A percentile compares a stretch with the other conserved stretches of the same genome.
phyloP scores from a whole-genome alignment of 1,284 basidiomycete species.

The Sporisorium graminicola region DNA sequence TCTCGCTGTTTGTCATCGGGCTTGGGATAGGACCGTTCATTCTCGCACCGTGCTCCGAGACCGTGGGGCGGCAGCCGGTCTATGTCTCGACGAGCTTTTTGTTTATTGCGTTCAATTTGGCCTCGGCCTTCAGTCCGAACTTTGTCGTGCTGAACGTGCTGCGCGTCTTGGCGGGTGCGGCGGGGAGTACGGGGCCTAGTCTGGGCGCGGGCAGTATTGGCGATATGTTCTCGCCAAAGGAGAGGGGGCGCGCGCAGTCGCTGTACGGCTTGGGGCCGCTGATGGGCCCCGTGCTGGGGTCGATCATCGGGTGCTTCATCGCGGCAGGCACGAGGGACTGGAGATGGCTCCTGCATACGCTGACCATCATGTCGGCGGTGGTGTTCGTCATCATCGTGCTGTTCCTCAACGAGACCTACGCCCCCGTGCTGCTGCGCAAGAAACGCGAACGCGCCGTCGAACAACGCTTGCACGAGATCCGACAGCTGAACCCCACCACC shows the following conservation, averaged over 20 bases:
- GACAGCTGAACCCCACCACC: slow-evolving; percentile 10
- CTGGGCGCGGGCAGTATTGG: slow-evolving; percentile 62
- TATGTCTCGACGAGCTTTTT: slow-evolving; percentile 65
- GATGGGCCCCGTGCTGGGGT: slow-evolving; percentile 61
- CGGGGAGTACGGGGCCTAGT: slow-evolving; percentile 58
- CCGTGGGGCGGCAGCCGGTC: slow-evolving; percentile 71
- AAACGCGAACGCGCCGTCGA: slow-evolving; percentile 34
- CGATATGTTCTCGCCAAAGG: slow-evolving; percentile 61
- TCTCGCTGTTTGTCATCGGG: slow-evolving; percentile 59
- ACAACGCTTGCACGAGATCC: slow-evolving; percentile 22
- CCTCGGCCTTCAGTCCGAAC: slow-evolving; percentile 60
- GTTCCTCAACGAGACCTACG: slow-evolving; percentile 58
- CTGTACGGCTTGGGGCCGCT: slow-evolving; percentile 61
- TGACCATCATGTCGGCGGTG: slow-evolving; percentile 49
- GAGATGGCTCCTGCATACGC: slow-evolving; percentile 57
- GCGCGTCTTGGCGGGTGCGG: slow-evolving; percentile 58
- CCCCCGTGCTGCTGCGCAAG: slow-evolving; percentile 57
- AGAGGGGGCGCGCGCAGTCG: slow-evolving; percentile 52
- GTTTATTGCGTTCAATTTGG: slow-evolving; percentile 69
- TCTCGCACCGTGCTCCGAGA: slow-evolving; percentile 72
- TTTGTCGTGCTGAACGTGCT: slow-evolving; percentile 63
- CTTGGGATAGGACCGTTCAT: slow-evolving; percentile 71
- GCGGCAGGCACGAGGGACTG: slow-evolving; percentile 39
- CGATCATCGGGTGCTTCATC: slow-evolving; percentile 58
- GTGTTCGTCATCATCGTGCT: slow-evolving; percentile 29